Percentiles rank a stretch among this genome's conserved stretches.
Evolutionary conservation across 208 protist genomes (phyloP).

Genomic region (Herpetomonas tarakana): DNA sequence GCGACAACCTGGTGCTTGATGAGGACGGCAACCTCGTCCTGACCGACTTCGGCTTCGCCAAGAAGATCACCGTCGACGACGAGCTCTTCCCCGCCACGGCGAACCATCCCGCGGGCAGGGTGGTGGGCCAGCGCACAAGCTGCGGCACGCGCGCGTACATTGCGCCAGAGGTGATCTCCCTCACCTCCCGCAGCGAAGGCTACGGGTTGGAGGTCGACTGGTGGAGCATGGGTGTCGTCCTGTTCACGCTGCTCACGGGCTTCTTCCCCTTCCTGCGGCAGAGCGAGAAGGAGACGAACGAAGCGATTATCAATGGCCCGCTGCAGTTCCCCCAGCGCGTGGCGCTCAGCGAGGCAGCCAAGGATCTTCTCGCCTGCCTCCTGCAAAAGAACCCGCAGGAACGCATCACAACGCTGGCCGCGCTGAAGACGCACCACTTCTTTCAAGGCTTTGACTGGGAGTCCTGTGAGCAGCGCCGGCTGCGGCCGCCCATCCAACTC

Average conservation of each 20-base stretch:
- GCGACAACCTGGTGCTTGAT: constrained; percentile 85
- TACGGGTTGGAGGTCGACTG: constrained; percentile 82
- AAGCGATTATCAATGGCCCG: constrained; percentile 36
- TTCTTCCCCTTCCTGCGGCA: constrained; percentile 71
- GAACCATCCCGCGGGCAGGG: constrained; percentile 32
- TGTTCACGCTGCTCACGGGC: constrained; percentile 73
- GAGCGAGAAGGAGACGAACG: constrained; percentile 46
- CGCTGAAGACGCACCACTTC: constrained; percentile 52
- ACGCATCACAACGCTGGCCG: constrained; percentile 39
- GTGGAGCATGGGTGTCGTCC: constrained; percentile 79
- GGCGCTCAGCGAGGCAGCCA: constrained; percentile 23
- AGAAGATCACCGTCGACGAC: constrained; percentile 40
- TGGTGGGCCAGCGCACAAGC: constrained; percentile 57
- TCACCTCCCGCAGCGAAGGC: constrained; percentile 19
- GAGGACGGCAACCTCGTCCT: constrained; percentile 70
- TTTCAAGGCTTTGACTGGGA: constrained; percentile 77
- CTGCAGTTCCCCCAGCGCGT: constrained; percentile 51
- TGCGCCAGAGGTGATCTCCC: constrained; percentile 75
- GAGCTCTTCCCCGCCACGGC: constrained; percentile 30
- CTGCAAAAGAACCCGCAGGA: constrained; percentile 54
- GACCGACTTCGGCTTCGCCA: constrained; percentile 89
- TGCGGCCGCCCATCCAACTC: constrained; percentile 53
- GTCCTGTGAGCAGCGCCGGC: constrained; percentile 40
- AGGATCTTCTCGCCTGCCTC: constrained; percentile 38
- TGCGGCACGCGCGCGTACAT: constrained; percentile 91